These are phyloP conservation scores for Kalanchoe fedtschenkoi DNA, from an alignment of 164 flowering plant species.

Conservation along the genomic window DNA sequence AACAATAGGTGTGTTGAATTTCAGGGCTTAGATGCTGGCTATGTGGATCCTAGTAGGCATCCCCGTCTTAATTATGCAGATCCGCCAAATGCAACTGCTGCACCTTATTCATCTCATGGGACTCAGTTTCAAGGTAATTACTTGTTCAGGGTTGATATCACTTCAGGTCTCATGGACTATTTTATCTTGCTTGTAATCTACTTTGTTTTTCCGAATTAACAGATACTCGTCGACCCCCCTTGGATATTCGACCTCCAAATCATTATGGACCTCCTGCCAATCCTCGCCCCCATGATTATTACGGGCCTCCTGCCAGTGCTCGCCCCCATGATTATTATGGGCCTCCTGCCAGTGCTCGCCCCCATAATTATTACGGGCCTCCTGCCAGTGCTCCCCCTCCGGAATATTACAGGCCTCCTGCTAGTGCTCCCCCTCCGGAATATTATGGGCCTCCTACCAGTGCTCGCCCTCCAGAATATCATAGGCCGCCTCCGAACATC, in stretches of 20 bases:
- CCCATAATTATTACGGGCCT: background rate
- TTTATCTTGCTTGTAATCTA: background rate
- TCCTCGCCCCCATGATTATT: too few relatives aligned
- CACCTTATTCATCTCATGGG: slow-evolving; percentile 20
- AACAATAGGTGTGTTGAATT: slow-evolving; percentile 2
- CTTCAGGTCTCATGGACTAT: background rate
- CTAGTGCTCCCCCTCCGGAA: too few relatives aligned
- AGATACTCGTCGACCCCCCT: slow-evolving; percentile 30
- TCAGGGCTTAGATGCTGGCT: slow-evolving; percentile 46
- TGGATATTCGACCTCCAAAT: slow-evolving; percentile 22
- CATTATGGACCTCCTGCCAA: slow-evolving; percentile 27
- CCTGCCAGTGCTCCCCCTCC: background rate
- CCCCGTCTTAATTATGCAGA: slow-evolving; percentile 51
- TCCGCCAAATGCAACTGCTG: slow-evolving; percentile 10
- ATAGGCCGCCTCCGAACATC: too few relatives aligned
- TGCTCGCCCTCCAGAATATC: too few relatives aligned
- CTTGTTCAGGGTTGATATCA: background rate
- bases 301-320: too few relatives aligned
- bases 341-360: background rate
- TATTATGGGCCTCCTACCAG: too few relatives aligned
- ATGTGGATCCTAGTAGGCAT: slow-evolving; percentile 45
- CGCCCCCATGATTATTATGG: too few relatives aligned
- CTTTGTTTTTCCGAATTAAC: background rate
- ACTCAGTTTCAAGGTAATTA: slow-evolving; percentile 34
- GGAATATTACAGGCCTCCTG: background rate